Percentiles rank a stretch among this genome's conserved stretches.
phyloP scores from a whole-genome alignment of 306 rosid species.

The Vachellia pachyceras region DNA sequence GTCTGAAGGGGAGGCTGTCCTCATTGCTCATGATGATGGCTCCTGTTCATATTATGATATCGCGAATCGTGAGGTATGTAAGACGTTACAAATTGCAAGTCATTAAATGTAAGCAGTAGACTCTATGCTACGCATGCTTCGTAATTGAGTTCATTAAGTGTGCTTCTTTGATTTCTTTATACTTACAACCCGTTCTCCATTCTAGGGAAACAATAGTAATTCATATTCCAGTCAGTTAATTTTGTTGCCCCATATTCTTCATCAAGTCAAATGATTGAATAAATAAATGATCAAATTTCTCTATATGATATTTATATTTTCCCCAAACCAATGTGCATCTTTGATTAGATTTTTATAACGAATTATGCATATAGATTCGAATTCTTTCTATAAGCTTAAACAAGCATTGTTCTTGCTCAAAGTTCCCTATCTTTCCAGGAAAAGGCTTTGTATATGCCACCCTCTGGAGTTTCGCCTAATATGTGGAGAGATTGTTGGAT shows the following conservation, averaged over 20 bases:
- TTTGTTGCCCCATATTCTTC: background rate
- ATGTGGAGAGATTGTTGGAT: conserved; percentile 98
- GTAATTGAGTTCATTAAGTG: background rate
- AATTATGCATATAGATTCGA: conserved; percentile 9
- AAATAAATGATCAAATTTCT: background rate
- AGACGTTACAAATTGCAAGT: conserved; percentile 4
- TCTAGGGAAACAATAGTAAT: background rate
- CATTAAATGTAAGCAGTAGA: no score
- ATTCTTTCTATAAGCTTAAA: background rate
- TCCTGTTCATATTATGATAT: conserved; percentile 88
- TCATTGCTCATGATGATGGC: conserved; percentile 89
- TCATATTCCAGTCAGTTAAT: background rate
- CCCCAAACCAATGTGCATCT: background rate
- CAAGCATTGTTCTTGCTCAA: conserved; percentile 22
- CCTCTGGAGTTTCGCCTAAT: conserved; percentile 64
- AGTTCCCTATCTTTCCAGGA: conserved; percentile 55
- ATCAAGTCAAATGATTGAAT: background rate
- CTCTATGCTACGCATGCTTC: background rate
- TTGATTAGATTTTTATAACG: background rate
- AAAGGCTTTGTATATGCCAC: conserved; percentile 76
- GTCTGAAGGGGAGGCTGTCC: conserved; percentile 89
- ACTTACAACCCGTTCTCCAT: background rate
- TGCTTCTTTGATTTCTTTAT: conserved; percentile 8
- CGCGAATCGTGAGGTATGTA: conserved; percentile 79
- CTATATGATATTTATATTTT: conserved; percentile 3